Percentiles rank a stretch among this genome's conserved stretches.
These are phyloP conservation scores for Mucor lusitanicus DNA, from an alignment of 371 early-diverging fungal genomes.

Conservation along the genomic window DNA sequence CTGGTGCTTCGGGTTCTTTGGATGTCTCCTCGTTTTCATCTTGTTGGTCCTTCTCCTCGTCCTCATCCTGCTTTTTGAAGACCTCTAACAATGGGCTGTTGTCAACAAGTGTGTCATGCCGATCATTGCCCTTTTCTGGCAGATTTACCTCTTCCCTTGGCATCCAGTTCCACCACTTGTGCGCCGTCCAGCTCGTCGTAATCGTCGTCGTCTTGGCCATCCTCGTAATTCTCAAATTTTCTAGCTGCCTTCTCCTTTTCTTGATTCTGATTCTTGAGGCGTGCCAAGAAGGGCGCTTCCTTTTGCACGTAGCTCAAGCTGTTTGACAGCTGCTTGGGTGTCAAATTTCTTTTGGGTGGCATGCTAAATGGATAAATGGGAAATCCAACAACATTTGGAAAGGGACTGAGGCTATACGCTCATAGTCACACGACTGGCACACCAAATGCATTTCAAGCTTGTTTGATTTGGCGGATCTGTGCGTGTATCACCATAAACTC, in stretches of 20 bases:
- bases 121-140: constrained; percentile 13
- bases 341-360: constrained; percentile 32
- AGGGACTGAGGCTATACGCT: neutral
- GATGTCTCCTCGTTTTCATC: constrained; percentile 17
- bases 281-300: constrained; percentile 48
- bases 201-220: constrained; percentile 51
- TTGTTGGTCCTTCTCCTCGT: constrained; percentile 23
- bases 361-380: neutral
- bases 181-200: constrained; percentile 54
- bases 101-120: neutral
- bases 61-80: constrained; percentile 11
- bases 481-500: neutral
- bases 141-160: constrained; percentile 46
- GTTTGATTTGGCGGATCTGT: neutral
- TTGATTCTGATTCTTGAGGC: constrained; percentile 28
- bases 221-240: constrained; percentile 42
- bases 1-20: constrained; percentile 28
- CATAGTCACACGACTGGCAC: neutral
- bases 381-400: neutral
- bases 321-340: constrained; percentile 48
- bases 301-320: constrained; percentile 50
- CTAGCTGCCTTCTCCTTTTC: constrained; percentile 22
- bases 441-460: neutral
- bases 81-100: neutral
- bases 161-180: constrained; percentile 47